A percentile compares a stretch with the other conserved stretches of the same genome.
These are phyloP conservation scores for Fomitopsis schrenkii DNA, from an alignment of 1,284 basidiomycete genomes.

Conservation along the genomic window DNA sequence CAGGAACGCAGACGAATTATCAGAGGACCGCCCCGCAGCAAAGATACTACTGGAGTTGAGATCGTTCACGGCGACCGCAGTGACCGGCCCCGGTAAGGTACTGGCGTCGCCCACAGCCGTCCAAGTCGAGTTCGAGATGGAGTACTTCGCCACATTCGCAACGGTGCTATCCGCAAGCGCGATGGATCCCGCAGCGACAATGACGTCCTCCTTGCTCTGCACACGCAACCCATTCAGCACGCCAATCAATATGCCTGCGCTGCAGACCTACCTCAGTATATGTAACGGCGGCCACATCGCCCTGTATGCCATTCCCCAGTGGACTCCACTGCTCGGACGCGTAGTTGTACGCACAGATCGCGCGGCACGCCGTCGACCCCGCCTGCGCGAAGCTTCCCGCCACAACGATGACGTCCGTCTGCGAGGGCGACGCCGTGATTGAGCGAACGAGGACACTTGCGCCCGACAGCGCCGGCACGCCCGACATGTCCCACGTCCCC, in stretches of 20 bases:
- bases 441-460: conserved; percentile 68
- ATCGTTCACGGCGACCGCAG: conserved; percentile 84
- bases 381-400: conserved; percentile 84
- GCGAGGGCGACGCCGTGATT: conserved; percentile 61
- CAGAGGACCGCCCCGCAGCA: conserved; percentile 75
- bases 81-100: conserved; percentile 84
- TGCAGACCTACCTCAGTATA: conserved; percentile 70
- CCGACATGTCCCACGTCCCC: conserved; percentile 55
- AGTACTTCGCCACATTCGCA: conserved; percentile 59
- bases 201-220: conserved; percentile 57
- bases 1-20: conserved; percentile 67
- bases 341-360: conserved; percentile 78
- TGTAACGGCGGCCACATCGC: conserved; percentile 76
- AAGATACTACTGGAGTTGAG: conserved; percentile 83
- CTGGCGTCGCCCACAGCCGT: conserved; percentile 59
- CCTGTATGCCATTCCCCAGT: conserved; percentile 80
- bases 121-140: conserved; percentile 78
- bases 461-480: conserved; percentile 58
- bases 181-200: conserved; percentile 78
- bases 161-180: conserved; percentile 36
- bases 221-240: not conserved
- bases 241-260: not conserved
- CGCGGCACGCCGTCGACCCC: conserved; percentile 73
- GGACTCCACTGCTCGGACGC: conserved; percentile 71
- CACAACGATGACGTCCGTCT: conserved; percentile 69